Conservation (phyloP, 2,329 filamentous ascomycete genomes). For the Bipolaris bicolor region DNA sequence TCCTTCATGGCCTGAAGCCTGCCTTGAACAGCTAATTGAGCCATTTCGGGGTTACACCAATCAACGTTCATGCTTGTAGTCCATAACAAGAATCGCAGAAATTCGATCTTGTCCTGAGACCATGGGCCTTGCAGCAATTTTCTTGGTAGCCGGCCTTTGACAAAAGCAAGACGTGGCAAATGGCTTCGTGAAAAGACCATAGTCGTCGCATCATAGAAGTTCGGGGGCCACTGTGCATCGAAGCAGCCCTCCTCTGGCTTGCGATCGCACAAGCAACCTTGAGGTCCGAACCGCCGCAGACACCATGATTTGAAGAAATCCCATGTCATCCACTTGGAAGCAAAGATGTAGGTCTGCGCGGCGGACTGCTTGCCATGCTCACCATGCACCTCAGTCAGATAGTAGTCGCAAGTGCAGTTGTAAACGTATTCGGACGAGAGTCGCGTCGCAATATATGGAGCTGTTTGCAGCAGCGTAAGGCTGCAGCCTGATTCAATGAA, state of each 20-base stretch:
- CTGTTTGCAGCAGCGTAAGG: conserved; percentile 49
- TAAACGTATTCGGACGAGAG: conserved; percentile 38
- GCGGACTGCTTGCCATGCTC: conserved; percentile 21
- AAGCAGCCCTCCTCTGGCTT: conserved; percentile 30
- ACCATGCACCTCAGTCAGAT: conserved; percentile 22
- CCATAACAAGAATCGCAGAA: conserved; percentile 41
- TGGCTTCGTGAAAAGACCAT: conserved; percentile 42
- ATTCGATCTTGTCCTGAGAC: conserved; percentile 37
- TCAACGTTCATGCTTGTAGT: conserved; percentile 41
- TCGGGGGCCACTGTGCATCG: conserved; percentile 39
- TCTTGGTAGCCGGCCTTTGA: conserved; percentile 38
- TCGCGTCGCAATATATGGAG: conserved; percentile 47
- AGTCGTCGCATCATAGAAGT: conserved; percentile 35
- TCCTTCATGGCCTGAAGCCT: conserved; percentile 35
- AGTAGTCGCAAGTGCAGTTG: conserved; percentile 30
- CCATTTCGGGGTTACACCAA: conserved; percentile 29
- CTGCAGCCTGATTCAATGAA: conserved; percentile 56
- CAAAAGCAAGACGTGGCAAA: conserved; percentile 31
- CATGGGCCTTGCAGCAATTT: conserved; percentile 40
- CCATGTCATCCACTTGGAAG: conserved; percentile 45
- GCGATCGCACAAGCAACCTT: conserved; percentile 36
- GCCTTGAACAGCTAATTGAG: conserved; percentile 21
- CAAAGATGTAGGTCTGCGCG: conserved; percentile 37
- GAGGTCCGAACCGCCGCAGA: conserved; percentile 22
- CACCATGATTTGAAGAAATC: conserved; percentile 37